These are phyloP conservation scores for Pulveroboletus sp. DNA, from an alignment of 768 basidiomycete species.

Conservation along the genomic window DNA sequence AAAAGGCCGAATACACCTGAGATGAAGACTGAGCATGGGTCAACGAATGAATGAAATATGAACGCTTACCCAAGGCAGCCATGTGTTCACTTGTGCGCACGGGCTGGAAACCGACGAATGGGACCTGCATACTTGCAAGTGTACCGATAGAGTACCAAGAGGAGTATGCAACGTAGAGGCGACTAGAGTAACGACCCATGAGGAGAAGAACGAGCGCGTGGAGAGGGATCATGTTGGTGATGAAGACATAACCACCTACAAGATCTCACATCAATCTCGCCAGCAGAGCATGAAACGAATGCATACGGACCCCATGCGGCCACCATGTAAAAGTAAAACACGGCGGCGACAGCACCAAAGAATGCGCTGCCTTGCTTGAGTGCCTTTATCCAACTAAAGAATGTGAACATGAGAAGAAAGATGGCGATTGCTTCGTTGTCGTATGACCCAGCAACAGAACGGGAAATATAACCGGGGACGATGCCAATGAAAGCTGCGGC, in stretches of 20 bases:
- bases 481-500: conserved; percentile 99
- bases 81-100: conserved; percentile 97
- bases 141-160: conserved; percentile 99
- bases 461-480: conserved; percentile 96
- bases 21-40: conserved; percentile 7
- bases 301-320: conserved; percentile 88
- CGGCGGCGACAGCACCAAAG: conserved; percentile 84
- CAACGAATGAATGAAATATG: not conserved
- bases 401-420: conserved; percentile 99
- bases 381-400: conserved; percentile 96
- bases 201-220: conserved; percentile 92
- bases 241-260: conserved; percentile 95
- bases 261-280: conserved; percentile 9
- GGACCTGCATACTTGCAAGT: conserved; percentile 97
- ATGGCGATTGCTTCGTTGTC: conserved; percentile 99
- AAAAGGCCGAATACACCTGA: conserved; percentile 92
- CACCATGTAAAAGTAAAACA: conserved; percentile 99
- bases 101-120: conserved; percentile 99
- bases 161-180: conserved; percentile 93
- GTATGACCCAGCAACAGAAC: conserved; percentile 98
- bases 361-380: conserved; percentile 92
- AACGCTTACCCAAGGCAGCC: conserved; percentile 80
- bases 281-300: not conserved
- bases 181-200: conserved; percentile 92
- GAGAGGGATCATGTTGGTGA: conserved; percentile 99